Base-by-base conservation (phyloP, 108 stramenopile species). In the Cyclotella cryptica region DNA sequence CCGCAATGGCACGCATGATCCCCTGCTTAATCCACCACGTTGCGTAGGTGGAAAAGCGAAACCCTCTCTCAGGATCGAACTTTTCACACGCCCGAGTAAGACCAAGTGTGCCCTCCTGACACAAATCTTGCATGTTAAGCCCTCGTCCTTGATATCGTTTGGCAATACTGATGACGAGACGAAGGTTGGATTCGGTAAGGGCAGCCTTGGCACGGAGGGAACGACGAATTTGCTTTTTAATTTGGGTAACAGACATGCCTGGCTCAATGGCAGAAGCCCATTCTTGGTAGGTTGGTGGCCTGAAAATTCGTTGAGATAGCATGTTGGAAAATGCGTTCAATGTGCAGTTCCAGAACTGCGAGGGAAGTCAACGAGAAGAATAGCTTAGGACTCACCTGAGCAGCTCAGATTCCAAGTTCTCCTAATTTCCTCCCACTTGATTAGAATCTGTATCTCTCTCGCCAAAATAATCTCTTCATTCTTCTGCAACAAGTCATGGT, bases 21-120 rank as follows among this genome's bases (percentile, higher is more conserved):
- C 91, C 82, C 85, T 98, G 98, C 79, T 95, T 95, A 71, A 99
- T 96, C 98, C 98, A 99, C 96, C 96, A 99, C 18, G 96, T 93
- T 28, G 97, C 97, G 74, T 99, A 99, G n/a, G 98, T 98, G 57
- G 91, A 94, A 80, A 99, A 98, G 27, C 92, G 91, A 73, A 97
- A 98, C 39, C 97, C 97, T 15, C 86, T 69, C 68, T 92, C 92
- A 11, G 97, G 97, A 76, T 99, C 97, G 77, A 96, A 99, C 82
- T 97, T 97, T 72, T 98, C 98, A 22, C 93, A 95, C 0, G 98
- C 98, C 45, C 93, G 82, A 24, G 96, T 92, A 21, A 98, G 78
- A 15, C 98, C 98, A 29, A 97, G 52, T 18, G 96, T 95, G 40
- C 98, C 98, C 76, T 99, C 97, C 85, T 98, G 97, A 24, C 94